Base-by-base conservation (phyloP, 2,329 filamentous ascomycete species). In the Monilinia laxa region DNA sequence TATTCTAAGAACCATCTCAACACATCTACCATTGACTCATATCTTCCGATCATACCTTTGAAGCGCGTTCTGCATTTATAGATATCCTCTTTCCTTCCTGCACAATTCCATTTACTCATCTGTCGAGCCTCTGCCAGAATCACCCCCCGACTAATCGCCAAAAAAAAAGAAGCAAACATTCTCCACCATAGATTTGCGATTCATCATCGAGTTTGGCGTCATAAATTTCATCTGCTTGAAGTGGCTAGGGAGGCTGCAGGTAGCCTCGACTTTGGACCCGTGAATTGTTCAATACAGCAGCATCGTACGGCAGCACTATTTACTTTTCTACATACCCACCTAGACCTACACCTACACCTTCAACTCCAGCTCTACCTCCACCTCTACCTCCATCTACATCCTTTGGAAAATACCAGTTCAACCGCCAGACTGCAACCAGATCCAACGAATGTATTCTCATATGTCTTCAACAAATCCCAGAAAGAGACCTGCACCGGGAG, bases 401-500 rank as follows among this genome's bases (percentile, higher is more conserved):
- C 35, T 45, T 28, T 16, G 64, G 18, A 28, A 66, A 52, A 54
- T 28, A 35, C 53, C 31, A 38, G 31, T 16, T 31, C 40, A 35
- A 28, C 47, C 35, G 31, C 52, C 16, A 23, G 16, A 40, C 20
- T 59, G 25, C 58, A 35, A 3, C 53, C 11, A 57, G 38, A 16
- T 31, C 51, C 35, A 62, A 67, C 69, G 69, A 67, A 70, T 72
- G 68, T 62, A 68, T 68, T 59, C 42, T 68, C 69, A 60, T 38
- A 76, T 75, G 75, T 70, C 74, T 75, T 70, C 84, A 67, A 78
- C 80, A 56, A 85, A 85, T 70, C 77, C 83, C 25, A 80, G 90
- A 78, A 95, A 95, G 81, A 85, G 91, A 77, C 82, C 89, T 72
- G 90, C 91, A 57, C 89, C 91, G 66, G 90, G 89, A 76, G 81